A percentile compares a stretch with the other conserved stretches of the same genome.
phyloP scores from a whole-genome alignment of 345 rosid species.

The Populus deltoides region DNA sequence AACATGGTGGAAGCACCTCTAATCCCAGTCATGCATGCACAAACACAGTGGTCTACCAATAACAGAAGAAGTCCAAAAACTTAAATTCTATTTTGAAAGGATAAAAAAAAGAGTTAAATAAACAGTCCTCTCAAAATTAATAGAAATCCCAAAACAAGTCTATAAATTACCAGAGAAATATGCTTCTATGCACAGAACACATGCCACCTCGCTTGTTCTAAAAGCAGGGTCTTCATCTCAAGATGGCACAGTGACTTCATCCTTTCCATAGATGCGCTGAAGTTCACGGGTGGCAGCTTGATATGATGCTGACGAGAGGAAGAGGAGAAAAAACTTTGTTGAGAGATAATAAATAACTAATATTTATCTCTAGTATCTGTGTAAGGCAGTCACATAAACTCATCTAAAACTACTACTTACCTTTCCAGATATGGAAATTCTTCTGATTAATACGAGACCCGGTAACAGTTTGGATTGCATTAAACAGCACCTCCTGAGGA shows the following conservation, averaged over 20 bases:
- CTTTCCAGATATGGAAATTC: conserved; percentile 88
- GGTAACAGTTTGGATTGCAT: conserved; percentile 65
- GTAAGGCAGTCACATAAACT: not conserved
- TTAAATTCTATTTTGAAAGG: not conserved
- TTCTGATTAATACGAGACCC: conserved; percentile 87
- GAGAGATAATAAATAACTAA: not conserved
- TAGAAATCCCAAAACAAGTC: not conserved
- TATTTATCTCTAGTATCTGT: not conserved
- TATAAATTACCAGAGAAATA: conserved; percentile 4
- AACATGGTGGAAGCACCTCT: not conserved
- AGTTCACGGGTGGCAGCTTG: conserved; percentile 88
- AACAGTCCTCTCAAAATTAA: not conserved
- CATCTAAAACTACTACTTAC: conserved; percentile 27
- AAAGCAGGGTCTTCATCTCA: conserved; percentile 30
- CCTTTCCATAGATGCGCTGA: conserved; percentile 84
- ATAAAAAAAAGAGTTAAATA: not conserved
- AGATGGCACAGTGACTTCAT: conserved; percentile 50
- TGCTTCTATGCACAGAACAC: conserved; percentile 21
- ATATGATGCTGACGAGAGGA: conserved; percentile 56
- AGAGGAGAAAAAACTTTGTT: not conserved
- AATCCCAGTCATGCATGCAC: not conserved
- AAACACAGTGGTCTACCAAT: not conserved
- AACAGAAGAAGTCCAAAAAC: conserved; percentile 1
- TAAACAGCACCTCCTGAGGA: conserved; percentile 64
- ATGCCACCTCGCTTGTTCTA: conserved; percentile 14